Evolutionary conservation across 1,284 basidiomycete species (phyloP).

Genomic region (Phellinidium pouzarii): DNA sequence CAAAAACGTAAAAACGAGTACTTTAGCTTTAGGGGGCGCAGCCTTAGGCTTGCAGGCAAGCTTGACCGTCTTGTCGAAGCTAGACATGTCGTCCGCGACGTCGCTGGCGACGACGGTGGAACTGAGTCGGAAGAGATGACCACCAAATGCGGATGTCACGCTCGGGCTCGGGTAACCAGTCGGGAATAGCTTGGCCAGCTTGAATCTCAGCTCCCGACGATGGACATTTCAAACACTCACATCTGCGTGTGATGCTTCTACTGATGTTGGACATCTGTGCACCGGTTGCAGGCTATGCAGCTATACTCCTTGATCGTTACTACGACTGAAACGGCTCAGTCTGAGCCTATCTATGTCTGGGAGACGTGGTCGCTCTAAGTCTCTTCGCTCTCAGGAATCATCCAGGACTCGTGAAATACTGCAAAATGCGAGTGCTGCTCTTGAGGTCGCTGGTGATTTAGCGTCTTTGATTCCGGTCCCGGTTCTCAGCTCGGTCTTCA

Average conservation of each 20-base stretch:
- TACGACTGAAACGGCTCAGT: too few relatives aligned
- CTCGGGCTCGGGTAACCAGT: too few relatives aligned
- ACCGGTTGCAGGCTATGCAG: not conserved
- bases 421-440: slow-evolving; percentile 4
- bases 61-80: slow-evolving; percentile 84
- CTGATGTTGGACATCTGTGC: too few relatives aligned
- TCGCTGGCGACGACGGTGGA: slow-evolving; percentile 1
- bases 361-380: not conserved
- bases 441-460: slow-evolving; percentile 2
- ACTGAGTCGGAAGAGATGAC: not conserved
- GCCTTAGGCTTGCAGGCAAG: slow-evolving; percentile 92
- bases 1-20: slow-evolving; percentile 26
- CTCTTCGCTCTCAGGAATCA: not conserved
- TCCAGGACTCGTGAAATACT: slow-evolving; percentile 1
- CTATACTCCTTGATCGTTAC: too few relatives aligned
- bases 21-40: slow-evolving; percentile 90
- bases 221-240: too few relatives aligned
- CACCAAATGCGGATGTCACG: not conserved
- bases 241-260: too few relatives aligned
- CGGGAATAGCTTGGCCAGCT: too few relatives aligned
- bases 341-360: not conserved
- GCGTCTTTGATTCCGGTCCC: slow-evolving; percentile 6
- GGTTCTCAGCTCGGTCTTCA: slow-evolving; percentile 4
- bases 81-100: slow-evolving; percentile 45
- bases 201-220: too few relatives aligned